Evolutionary conservation across 176 grass and related monocot genomes (phyloP).

Genomic region (Paspalum vaginatum): DNA sequence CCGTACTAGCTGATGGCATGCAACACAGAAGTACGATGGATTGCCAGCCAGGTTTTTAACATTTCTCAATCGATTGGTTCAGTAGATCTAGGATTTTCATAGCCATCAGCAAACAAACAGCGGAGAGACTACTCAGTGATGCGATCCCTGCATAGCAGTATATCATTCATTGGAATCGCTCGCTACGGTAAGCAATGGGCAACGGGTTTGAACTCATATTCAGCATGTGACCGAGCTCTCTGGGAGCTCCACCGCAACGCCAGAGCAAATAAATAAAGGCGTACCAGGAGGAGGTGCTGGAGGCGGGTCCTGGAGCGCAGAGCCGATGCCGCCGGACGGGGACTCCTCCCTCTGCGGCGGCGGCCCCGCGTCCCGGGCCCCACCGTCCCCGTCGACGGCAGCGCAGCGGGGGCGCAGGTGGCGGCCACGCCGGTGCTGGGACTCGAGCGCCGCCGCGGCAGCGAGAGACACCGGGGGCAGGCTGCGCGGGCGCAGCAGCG

Average conservation of each 20-base stretch:
- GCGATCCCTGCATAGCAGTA: background rate
- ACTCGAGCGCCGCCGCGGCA: background rate
- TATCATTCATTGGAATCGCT: background rate
- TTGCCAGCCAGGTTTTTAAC: background rate
- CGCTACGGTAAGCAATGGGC: background rate
- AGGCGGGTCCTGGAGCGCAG: constrained; percentile 58
- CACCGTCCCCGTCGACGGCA: background rate
- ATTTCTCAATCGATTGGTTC: background rate
- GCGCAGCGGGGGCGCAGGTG: constrained; percentile 23
- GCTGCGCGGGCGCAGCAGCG: background rate
- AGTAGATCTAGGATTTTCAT: background rate
- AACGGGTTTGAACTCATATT: background rate
- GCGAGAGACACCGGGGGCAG: background rate
- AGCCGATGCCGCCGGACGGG: constrained; percentile 36
- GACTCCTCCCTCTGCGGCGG: constrained; percentile 42
- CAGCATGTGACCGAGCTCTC: background rate
- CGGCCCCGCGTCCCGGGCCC: constrained; percentile 5
- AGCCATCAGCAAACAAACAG: background rate
- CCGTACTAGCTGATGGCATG: background rate
- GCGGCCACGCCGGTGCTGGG: background rate
- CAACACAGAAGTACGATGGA: background rate
- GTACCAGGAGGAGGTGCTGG: constrained; percentile 43
- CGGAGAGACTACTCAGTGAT: background rate
- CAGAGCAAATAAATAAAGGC: background rate
- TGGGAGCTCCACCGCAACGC: background rate